A percentile compares a stretch with the other conserved stretches of the same genome.
These are phyloP conservation scores for Gastrodia elata DNA, from an alignment of 106 monocot species.

Conservation along the genomic window DNA sequence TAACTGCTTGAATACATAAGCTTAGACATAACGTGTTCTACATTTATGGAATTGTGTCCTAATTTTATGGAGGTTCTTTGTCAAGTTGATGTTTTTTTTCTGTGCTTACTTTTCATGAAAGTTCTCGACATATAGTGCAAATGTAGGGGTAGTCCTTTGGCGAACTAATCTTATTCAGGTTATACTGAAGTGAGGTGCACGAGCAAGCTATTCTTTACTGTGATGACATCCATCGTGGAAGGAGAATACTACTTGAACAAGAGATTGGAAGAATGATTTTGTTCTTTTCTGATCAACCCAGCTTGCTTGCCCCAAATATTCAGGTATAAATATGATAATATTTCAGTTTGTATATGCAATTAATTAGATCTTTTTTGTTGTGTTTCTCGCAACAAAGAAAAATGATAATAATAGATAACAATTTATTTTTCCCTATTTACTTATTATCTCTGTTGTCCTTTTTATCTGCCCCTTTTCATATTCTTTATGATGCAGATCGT, in stretches of 20 bases:
- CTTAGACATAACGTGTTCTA: conserved; percentile 1
- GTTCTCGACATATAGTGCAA: not conserved
- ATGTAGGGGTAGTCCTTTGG: not conserved
- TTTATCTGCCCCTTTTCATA: not conserved
- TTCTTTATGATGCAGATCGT: not conserved
- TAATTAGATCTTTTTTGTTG: not conserved
- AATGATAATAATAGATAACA: not conserved
- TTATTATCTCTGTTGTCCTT: not conserved
- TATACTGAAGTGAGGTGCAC: conserved; percentile 69
- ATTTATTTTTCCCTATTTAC: not conserved
- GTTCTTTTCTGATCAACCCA: conserved; percentile 97
- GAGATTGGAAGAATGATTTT: conserved; percentile 94
- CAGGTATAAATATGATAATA: conserved; percentile 39
- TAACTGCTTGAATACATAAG: not conserved
- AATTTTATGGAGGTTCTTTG: not conserved
- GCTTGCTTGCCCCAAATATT: conserved; percentile 94
- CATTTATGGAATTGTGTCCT: not conserved
- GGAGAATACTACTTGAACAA: conserved; percentile 93
- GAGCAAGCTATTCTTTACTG: conserved; percentile 65
- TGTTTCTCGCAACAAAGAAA: not conserved
- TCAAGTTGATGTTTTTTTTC: not conserved
- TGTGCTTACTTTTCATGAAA: not conserved
- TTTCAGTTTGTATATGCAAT: not conserved
- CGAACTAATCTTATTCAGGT: conserved; percentile 6
- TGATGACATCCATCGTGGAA: conserved; percentile 76